Conservation (phyloP, 2,329 filamentous ascomycete genomes). For the Nigrospora oryzae region DNA sequence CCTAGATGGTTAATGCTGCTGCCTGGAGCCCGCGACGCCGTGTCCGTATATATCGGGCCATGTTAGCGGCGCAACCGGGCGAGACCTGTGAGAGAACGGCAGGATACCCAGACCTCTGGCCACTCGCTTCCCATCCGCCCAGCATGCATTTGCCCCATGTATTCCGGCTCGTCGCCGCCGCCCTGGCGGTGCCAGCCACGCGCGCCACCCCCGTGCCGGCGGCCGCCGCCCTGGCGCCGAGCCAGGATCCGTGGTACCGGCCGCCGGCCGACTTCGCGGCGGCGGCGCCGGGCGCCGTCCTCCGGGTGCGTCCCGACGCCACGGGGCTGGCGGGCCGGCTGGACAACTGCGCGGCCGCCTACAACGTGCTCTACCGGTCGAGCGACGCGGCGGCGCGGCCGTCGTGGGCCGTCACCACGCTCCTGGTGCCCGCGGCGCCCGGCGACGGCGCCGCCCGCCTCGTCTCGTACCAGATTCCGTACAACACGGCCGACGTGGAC, state of each 20-base stretch:
- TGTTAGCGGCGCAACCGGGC: too few relatives aligned
- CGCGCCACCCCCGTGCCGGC: too few relatives aligned
- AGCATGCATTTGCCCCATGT: too few relatives aligned
- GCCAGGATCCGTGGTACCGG: slow-evolving; percentile 23
- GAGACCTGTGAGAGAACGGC: too few relatives aligned
- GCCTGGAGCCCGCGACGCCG: too few relatives aligned
- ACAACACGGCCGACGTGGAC: slow-evolving; percentile 26
- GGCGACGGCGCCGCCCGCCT: slow-evolving; percentile 10
- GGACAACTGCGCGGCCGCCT: slow-evolving; percentile 9
- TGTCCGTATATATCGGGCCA: too few relatives aligned
- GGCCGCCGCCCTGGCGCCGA: slow-evolving; percentile 11
- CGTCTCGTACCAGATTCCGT: slow-evolving; percentile 29
- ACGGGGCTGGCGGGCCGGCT: slow-evolving; percentile 4
- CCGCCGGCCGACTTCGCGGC: slow-evolving; percentile 18
- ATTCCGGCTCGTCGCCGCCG: too few relatives aligned
- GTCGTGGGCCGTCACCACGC: slow-evolving; percentile 28
- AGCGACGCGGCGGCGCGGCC: slow-evolving; percentile 23
- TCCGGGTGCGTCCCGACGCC: slow-evolving; percentile 18
- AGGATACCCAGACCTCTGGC: too few relatives aligned
- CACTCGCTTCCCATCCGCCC: too few relatives aligned
- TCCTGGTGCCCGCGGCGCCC: slow-evolving; percentile 10
- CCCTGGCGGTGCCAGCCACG: too few relatives aligned
- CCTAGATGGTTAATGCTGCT: too few relatives aligned
- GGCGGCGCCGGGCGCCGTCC: slow-evolving; percentile 16
- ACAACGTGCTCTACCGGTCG: slow-evolving; percentile 28